Evolutionary conservation across 1,284 basidiomycete genomes (phyloP).

Genomic region (Meira nashicola): DNA sequence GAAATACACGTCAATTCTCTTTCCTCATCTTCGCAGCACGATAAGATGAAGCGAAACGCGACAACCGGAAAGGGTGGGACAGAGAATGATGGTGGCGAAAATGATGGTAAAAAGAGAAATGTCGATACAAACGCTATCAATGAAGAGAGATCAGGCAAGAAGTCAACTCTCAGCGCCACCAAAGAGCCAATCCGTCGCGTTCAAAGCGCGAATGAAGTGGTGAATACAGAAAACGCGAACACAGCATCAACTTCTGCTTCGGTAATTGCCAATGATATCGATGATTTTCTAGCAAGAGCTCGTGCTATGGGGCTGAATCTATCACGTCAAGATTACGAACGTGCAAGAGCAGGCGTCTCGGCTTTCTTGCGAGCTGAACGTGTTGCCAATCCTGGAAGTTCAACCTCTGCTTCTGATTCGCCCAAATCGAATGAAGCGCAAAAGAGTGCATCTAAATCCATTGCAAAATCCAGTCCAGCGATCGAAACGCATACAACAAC

Average conservation of each 20-base stretch:
- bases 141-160: too few species aligned
- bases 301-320: constrained; percentile 46
- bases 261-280: background rate
- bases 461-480: background rate
- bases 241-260: too few species aligned
- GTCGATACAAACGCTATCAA: too few species aligned
- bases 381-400: constrained; percentile 16
- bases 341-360: constrained; percentile 44
- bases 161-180: too few species aligned
- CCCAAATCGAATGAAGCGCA: background rate
- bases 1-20: too few species aligned
- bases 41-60: too few species aligned
- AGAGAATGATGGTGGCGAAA: too few species aligned
- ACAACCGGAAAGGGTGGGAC: too few species aligned
- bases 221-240: background rate
- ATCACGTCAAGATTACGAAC: constrained; percentile 47
- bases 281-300: constrained; percentile 45
- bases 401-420: constrained; percentile 8
- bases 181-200: too few species aligned
- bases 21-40: too few species aligned
- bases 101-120: too few species aligned
- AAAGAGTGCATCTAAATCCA: background rate
- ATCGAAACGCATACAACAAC: background rate
- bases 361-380: constrained; percentile 49
- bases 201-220: background rate